Evolutionary conservation across 108 stramenopile species (phyloP).

Genomic region (Skeletonema tropicum): DNA sequence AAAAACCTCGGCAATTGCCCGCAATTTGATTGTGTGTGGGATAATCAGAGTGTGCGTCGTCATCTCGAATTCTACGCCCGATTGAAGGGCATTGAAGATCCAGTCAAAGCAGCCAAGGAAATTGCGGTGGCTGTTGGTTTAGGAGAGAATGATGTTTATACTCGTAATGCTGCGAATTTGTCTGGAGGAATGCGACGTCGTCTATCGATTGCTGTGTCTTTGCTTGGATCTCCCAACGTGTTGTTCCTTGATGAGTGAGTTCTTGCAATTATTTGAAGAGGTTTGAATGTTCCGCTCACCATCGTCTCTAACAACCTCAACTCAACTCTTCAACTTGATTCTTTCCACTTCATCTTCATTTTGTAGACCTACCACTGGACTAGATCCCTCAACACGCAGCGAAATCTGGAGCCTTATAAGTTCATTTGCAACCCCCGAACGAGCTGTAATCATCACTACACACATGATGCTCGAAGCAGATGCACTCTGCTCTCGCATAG

Average conservation of each 20-base stretch:
- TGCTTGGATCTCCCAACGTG: slow-evolving; percentile 78
- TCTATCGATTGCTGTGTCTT: slow-evolving; percentile 85
- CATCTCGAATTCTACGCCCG: slow-evolving; percentile 76
- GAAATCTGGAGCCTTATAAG: slow-evolving; percentile 60
- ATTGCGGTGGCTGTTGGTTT: slow-evolving; percentile 61
- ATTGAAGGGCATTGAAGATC: slow-evolving; percentile 59
- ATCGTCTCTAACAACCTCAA: background rate
- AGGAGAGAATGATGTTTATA: slow-evolving; percentile 52
- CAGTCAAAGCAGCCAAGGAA: slow-evolving; percentile 33
- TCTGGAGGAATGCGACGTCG: slow-evolving; percentile 93
- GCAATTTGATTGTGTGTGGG: slow-evolving; percentile 77
- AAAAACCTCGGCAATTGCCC: slow-evolving; percentile 74
- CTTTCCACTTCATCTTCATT: background rate
- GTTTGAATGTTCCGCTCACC: background rate
- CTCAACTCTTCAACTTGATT: background rate
- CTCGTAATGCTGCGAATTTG: slow-evolving; percentile 51
- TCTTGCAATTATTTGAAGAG: background rate
- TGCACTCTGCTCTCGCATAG: slow-evolving; percentile 86
- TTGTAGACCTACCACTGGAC: slow-evolving; percentile 47
- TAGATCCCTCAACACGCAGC: slow-evolving; percentile 71
- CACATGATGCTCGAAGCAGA: slow-evolving; percentile 97
- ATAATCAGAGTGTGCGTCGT: slow-evolving; percentile 58
- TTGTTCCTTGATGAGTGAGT: slow-evolving; percentile 85
- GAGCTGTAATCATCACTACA: slow-evolving; percentile 84
- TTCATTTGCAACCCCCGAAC: slow-evolving; percentile 56